These are phyloP conservation scores for Calocybe cyanea DNA, from an alignment of 768 basidiomycete genomes.

Conservation along the genomic window DNA sequence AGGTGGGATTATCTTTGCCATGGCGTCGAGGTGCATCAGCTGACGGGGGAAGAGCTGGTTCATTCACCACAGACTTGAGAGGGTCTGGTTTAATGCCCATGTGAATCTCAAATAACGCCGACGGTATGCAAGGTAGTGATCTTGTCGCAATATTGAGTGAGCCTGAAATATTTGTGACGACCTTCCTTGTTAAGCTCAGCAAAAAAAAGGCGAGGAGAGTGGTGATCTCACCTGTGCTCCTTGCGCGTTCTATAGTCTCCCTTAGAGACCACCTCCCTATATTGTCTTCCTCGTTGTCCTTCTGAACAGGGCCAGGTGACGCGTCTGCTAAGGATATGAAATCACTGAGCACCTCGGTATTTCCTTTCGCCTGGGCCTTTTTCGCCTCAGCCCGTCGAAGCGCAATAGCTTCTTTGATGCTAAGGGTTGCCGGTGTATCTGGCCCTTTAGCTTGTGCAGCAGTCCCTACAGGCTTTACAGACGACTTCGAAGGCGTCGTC, in stretches of 20 bases:
- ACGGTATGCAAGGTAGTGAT: constrained; percentile 68
- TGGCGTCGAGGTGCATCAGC: constrained; percentile 35
- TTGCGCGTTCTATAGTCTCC: constrained; percentile 74
- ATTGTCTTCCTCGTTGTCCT: constrained; percentile 45
- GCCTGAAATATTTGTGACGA: constrained; percentile 42
- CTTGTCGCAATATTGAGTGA: constrained; percentile 74
- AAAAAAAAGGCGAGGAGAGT: constrained; percentile 21
- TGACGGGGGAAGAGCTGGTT: constrained; percentile 46
- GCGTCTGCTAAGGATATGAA: constrained; percentile 48
- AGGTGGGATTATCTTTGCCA: constrained; percentile 49
- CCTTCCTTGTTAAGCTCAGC: constrained; percentile 46
- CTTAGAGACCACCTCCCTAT: constrained; percentile 64
- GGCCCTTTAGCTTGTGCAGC: constrained; percentile 11
- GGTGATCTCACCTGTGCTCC: constrained; percentile 63
- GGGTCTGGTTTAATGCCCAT: constrained; percentile 68
- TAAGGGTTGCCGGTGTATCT: constrained; percentile 28
- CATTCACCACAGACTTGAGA: constrained; percentile 60
- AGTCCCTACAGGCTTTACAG: constrained; percentile 10
- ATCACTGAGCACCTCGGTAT: constrained; percentile 27
- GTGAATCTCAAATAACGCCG: constrained; percentile 77
- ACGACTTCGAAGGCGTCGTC: constrained; percentile 18
- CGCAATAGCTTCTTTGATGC: constrained; percentile 76
- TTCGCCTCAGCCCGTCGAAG: constrained; percentile 75
- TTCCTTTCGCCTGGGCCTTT: constrained; percentile 40
- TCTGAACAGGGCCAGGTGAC: constrained; percentile 29